Evolutionary conservation across 2,329 filamentous ascomycete species (phyloP).

Genomic region (Dactylellina sp.): DNA sequence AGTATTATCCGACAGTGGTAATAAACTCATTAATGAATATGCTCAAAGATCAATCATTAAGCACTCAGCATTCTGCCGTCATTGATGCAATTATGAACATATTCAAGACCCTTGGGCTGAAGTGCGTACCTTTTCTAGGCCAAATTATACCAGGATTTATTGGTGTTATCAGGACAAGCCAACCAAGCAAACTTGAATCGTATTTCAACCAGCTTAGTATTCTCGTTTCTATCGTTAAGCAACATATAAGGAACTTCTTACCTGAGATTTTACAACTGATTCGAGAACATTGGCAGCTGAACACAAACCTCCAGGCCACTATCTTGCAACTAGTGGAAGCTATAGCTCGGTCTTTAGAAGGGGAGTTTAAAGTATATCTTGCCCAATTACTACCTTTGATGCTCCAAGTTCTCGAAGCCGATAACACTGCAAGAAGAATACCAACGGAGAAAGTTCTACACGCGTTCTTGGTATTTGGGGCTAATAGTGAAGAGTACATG

Average conservation of each 20-base stretch:
- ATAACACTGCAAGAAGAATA: constrained; percentile 78
- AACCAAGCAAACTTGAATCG: constrained; percentile 82
- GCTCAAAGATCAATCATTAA: constrained; percentile 87
- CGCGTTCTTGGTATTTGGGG: constrained; percentile 93
- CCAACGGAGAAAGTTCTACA: constrained; percentile 92
- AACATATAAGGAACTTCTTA: constrained; percentile 93
- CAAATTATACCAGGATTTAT: constrained; percentile 96
- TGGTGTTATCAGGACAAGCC: constrained; percentile 84
- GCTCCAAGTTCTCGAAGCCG: constrained; percentile 91
- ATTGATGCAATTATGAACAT: constrained; percentile 99
- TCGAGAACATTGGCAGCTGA: constrained; percentile 88
- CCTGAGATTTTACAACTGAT: constrained; percentile 87
- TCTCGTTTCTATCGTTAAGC: constrained; percentile 91
- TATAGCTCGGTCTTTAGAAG: constrained; percentile 91
- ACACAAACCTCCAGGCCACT: constrained; percentile 84
- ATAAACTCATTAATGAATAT: constrained; percentile 95
- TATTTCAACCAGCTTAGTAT: constrained; percentile 98
- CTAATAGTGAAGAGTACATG: constrained; percentile 98
- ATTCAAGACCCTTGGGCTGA: constrained; percentile 93
- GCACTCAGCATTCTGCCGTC: constrained; percentile 90
- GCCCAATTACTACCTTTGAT: constrained; percentile 90
- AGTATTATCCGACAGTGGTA: constrained; percentile 97
- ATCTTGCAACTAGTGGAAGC: constrained; percentile 93
- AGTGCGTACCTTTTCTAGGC: constrained; percentile 93
- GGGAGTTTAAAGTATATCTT: constrained; percentile 97